A percentile compares a stretch with the other conserved stretches of the same genome.
Evolutionary conservation across 345 rosid species (phyloP).

Genomic region (Eucalyptus tenuipes): DNA sequence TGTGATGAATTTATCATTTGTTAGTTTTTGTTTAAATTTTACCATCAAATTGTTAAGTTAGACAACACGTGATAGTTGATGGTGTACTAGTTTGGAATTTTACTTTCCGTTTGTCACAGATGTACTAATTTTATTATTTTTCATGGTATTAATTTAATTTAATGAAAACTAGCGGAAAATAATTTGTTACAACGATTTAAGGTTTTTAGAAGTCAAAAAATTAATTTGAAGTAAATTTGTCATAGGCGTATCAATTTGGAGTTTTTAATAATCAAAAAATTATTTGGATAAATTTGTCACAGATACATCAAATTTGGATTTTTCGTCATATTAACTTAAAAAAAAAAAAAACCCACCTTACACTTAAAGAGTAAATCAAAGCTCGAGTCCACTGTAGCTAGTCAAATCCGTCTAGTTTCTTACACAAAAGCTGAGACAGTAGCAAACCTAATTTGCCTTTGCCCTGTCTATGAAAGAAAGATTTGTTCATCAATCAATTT

Average conservation of each 20-base stretch:
- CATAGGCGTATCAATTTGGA: rapidly evolving
- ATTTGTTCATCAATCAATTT: neutral
- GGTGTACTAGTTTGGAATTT: no score
- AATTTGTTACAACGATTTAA: rapidly evolving
- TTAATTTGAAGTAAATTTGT: rapidly evolving
- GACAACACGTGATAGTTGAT: rapidly evolving
- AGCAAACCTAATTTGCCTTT: neutral
- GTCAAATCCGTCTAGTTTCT: neutral
- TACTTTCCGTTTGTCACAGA: rapidly evolving
- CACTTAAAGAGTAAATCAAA: neutral
- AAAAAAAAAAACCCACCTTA: neutral
- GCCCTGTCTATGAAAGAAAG: neutral
- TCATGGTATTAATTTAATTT: no score
- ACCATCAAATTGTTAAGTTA: no score
- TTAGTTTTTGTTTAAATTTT: no score
- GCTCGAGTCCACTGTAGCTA: neutral
- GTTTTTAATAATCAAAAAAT: no score
- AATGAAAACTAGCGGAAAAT: no score
- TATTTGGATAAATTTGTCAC: no score
- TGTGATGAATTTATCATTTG: rapidly evolving
- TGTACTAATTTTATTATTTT: rapidly evolving
- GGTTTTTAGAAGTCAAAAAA: no score
- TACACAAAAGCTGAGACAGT: neutral
- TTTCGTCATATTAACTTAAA: rapidly evolving
- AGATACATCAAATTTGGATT: rapidly evolving